phyloP scores from a whole-genome alignment of 164 flowering plant species.

The Akebia trifoliata region DNA sequence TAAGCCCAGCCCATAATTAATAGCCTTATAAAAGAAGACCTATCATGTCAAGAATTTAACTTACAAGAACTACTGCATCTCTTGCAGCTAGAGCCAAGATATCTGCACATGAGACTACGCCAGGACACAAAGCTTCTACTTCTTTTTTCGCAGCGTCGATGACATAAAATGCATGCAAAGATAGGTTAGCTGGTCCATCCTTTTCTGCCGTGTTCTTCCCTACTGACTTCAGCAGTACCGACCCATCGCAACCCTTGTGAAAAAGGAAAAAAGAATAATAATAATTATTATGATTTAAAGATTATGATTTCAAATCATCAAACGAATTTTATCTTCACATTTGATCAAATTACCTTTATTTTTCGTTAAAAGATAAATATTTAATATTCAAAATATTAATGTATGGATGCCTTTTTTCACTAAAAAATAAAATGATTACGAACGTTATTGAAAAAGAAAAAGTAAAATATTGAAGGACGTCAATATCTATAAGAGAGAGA shows the following conservation, averaged over 20 bases:
- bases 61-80: constrained; percentile 70
- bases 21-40: neutral
- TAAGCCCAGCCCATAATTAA: no score
- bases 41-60: constrained; percentile 1
- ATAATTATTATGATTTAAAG: neutral
- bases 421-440: no score
- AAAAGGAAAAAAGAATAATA: neutral
- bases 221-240: constrained; percentile 53
- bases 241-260: constrained; percentile 72
- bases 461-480: no score
- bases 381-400: no score
- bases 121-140: constrained; percentile 65
- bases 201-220: constrained; percentile 62
- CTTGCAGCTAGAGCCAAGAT: constrained; percentile 80
- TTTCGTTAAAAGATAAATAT: no score
- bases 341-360: neutral
- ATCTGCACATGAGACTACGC: constrained; percentile 93
- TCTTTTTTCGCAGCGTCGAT: constrained; percentile 67
- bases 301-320: no score
- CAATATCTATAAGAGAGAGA: no score
- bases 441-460: no score
- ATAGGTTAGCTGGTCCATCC: constrained; percentile 76
- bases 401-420: no score
- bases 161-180: constrained; percentile 78
- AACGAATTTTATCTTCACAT: neutral